These are phyloP conservation scores for Fonsecaea erecta DNA, from an alignment of 2,329 filamentous ascomycete species.

Conservation along the genomic window DNA sequence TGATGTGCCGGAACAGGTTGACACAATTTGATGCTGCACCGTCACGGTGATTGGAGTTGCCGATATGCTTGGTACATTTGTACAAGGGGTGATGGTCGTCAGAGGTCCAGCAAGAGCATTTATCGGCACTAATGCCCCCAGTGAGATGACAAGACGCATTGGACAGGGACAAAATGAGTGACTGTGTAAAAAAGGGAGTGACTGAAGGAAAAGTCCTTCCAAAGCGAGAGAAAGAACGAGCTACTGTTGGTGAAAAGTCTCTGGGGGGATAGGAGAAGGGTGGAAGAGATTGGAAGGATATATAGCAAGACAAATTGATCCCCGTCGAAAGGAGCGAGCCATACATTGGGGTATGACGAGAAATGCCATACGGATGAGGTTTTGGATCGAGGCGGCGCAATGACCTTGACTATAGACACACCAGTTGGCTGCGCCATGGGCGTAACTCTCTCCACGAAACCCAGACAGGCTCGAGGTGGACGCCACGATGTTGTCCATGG, in stretches of 20 bases:
- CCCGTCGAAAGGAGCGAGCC: neutral
- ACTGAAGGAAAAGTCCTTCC: constrained; percentile 29
- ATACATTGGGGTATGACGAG: constrained; percentile 14
- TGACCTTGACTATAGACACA: constrained; percentile 4
- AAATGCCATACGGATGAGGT: constrained; percentile 13
- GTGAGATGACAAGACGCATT: constrained; percentile 27
- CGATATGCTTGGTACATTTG: constrained; percentile 12
- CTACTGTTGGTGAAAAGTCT: constrained; percentile 15
- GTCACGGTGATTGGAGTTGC: constrained; percentile 29
- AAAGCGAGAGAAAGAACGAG: neutral
- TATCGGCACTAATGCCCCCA: constrained; percentile 25
- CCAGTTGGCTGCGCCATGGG: constrained; percentile 7
- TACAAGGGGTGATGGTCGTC: constrained; percentile 28
- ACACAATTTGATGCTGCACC: constrained; percentile 29
- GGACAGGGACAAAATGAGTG: constrained; percentile 24
- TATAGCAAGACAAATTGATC: constrained; percentile 16
- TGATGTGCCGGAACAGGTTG: constrained; percentile 26
- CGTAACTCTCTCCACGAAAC: neutral
- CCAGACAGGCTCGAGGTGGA: neutral
- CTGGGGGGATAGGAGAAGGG: constrained; percentile 15
- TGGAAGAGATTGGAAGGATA: constrained; percentile 13
- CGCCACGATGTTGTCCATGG: neutral
- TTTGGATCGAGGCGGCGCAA: neutral
- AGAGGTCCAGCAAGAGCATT: constrained; percentile 28
- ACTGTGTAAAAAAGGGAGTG: constrained; percentile 18